A percentile compares a stretch with the other conserved stretches of the same genome.
These are phyloP conservation scores for Gymnopilus dilepis DNA, from an alignment of 768 basidiomycete species.

Conservation along the genomic window DNA sequence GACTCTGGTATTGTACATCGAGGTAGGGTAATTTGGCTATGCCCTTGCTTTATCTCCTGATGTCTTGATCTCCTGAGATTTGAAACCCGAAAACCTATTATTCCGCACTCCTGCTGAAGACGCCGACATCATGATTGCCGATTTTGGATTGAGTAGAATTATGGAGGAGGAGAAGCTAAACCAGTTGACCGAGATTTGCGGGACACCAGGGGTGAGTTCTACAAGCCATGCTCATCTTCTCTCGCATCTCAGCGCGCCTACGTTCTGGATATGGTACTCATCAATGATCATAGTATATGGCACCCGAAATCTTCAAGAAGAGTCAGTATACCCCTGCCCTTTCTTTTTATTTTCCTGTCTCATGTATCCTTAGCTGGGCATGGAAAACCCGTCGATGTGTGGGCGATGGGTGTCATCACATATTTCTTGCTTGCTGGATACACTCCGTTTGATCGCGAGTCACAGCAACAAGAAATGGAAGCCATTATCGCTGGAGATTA, in stretches of 20 bases:
- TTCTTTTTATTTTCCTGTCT: not conserved
- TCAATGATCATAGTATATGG: conserved; percentile 70
- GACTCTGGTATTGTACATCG: conserved; percentile 92
- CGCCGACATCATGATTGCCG: conserved; percentile 95
- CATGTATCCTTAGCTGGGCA: conserved; percentile 69
- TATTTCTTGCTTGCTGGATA: conserved; percentile 93
- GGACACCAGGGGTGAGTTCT: conserved; percentile 75
- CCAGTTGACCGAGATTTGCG: conserved; percentile 93
- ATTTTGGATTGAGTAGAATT: conserved; percentile 91
- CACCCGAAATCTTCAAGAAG: conserved; percentile 95
- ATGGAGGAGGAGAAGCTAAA: conserved; percentile 91
- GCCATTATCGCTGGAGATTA: conserved; percentile 95
- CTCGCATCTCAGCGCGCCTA: not conserved
- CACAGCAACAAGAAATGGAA: conserved; percentile 88
- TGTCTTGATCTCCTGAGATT: conserved; percentile 51
- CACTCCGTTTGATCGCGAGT: conserved; percentile 96
- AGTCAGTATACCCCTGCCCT: conserved; percentile 47
- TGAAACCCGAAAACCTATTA: conserved; percentile 97
- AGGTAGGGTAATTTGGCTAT: conserved; percentile 43
- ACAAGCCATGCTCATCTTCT: not conserved
- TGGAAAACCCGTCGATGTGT: conserved; percentile 92
- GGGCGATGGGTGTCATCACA: conserved; percentile 99
- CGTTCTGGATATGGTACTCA: conserved; percentile 9
- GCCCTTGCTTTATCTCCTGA: not conserved
- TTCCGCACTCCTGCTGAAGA: conserved; percentile 91